A percentile compares a stretch with the other conserved stretches of the same genome.
Conservation (phyloP, 345 rosid genomes). For the Nephelium lappaceum region DNA sequence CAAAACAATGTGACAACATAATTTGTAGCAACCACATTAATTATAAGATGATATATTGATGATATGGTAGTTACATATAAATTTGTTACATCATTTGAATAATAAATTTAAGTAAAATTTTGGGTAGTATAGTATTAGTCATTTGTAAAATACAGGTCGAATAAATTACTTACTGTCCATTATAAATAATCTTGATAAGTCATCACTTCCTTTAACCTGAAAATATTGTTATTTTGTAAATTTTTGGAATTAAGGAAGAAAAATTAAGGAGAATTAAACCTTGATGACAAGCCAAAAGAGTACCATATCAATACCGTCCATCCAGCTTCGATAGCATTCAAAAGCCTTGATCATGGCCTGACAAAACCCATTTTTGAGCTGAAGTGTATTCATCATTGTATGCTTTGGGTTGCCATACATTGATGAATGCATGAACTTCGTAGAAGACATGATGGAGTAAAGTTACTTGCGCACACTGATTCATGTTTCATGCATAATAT, state of each 20-base stretch:
- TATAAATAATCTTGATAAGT: conserved; percentile 22
- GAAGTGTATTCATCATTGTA: conserved; percentile 3
- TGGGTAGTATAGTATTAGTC: too few relatives aligned
- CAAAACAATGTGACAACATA: too few relatives aligned
- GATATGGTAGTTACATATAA: too few relatives aligned
- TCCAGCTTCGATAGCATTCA: conserved; percentile 27
- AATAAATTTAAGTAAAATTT: too few relatives aligned
- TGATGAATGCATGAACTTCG: conserved; percentile 27
- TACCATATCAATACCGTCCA: conserved; percentile 18
- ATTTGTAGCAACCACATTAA: too few relatives aligned
- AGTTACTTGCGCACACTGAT: conserved; percentile 23
- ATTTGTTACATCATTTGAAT: too few relatives aligned
- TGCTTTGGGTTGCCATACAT: conserved; percentile 30
- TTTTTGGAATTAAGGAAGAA: not conserved
- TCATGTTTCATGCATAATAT: not conserved
- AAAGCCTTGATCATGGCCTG: not conserved
- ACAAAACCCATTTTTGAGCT: too few relatives aligned
- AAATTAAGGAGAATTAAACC: not conserved
- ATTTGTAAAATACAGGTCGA: too few relatives aligned
- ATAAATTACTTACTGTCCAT: conserved; percentile 38
- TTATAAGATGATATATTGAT: too few relatives aligned
- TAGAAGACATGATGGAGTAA: not conserved
- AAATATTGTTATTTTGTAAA: conserved; percentile 10
- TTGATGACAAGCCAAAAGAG: not conserved
- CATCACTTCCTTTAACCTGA: not conserved